These are phyloP conservation scores for Xylaria sp. DNA, from an alignment of 2,329 filamentous ascomycete species.

Conservation along the genomic window DNA sequence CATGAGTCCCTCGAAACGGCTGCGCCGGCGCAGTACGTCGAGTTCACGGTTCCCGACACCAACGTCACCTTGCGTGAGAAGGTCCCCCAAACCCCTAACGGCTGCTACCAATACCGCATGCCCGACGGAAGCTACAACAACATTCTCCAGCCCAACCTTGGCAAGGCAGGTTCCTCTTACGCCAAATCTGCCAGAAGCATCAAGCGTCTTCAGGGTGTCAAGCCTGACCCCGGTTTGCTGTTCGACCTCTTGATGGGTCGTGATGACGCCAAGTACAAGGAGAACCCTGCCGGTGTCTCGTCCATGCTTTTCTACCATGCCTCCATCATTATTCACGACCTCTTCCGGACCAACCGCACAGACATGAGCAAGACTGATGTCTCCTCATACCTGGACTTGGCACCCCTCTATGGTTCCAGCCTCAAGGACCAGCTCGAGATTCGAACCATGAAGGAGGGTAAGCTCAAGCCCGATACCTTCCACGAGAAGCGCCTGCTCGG, in stretches of 20 bases:
- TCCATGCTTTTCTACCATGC: conserved; percentile 72
- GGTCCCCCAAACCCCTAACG: conserved; percentile 35
- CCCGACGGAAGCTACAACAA: conserved; percentile 48
- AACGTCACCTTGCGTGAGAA: conserved; percentile 35
- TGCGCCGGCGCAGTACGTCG: conserved; percentile 32
- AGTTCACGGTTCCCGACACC: conserved; percentile 38
- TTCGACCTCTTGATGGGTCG: conserved; percentile 65
- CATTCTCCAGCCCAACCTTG: conserved; percentile 57
- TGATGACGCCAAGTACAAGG: conserved; percentile 43
- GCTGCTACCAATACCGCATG: conserved; percentile 31
- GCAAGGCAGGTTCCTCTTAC: conserved; percentile 61
- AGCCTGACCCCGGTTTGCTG: conserved; percentile 60
- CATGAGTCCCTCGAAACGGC: conserved; percentile 21
- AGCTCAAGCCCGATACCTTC: conserved; percentile 66
- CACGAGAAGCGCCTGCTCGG: conserved; percentile 58
- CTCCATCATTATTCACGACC: conserved; percentile 58
- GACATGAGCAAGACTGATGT: conserved; percentile 61
- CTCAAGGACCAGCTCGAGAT: conserved; percentile 57
- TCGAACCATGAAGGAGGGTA: conserved; percentile 60
- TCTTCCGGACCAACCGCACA: conserved; percentile 59
- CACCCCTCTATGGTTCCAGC: conserved; percentile 66
- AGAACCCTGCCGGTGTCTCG: conserved; percentile 67
- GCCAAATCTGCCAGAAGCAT: conserved; percentile 59
- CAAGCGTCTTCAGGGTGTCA: conserved; percentile 51
- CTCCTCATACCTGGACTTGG: conserved; percentile 69